Conservation (phyloP, 1,139 yeast genomes). For the Magnusiomyces suaveolens region DNA sequence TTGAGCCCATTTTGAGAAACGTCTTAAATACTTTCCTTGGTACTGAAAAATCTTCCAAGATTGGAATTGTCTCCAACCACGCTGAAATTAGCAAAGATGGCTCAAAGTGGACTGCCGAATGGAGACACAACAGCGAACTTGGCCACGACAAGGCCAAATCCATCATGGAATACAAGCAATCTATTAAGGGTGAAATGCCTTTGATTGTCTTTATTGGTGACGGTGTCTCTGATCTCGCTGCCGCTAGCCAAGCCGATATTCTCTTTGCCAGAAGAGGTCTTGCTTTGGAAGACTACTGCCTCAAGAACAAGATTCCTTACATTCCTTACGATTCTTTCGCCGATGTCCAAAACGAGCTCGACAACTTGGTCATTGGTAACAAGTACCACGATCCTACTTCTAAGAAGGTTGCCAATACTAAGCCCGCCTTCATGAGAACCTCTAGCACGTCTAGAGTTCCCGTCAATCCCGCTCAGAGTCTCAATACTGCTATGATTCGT, state of each 20-base stretch:
- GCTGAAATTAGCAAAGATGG: slow-evolving; percentile 40
- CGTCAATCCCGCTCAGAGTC: neutral
- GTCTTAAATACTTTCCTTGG: slow-evolving; percentile 53
- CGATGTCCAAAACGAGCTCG: slow-evolving; percentile 33
- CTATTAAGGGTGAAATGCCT: slow-evolving; percentile 23
- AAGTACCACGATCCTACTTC: slow-evolving; percentile 26
- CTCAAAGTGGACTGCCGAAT: slow-evolving; percentile 48
- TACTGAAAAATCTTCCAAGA: slow-evolving; percentile 42
- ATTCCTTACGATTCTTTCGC: slow-evolving; percentile 36
- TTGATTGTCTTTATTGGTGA: slow-evolving; percentile 37
- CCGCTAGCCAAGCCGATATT: slow-evolving; percentile 39
- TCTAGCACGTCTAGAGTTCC: slow-evolving; percentile 5
- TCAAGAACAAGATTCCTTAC: slow-evolving; percentile 35
- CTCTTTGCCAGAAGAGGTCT: slow-evolving; percentile 38
- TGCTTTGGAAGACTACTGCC: slow-evolving; percentile 36
- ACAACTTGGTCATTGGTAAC: slow-evolving; percentile 28
- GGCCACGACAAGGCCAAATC: slow-evolving; percentile 62
- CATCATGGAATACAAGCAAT: slow-evolving; percentile 39
- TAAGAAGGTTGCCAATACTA: slow-evolving; percentile 14
- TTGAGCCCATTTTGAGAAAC: slow-evolving; percentile 52
- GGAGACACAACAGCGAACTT: slow-evolving; percentile 51
- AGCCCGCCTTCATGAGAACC: slow-evolving; percentile 14
- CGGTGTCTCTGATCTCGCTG: slow-evolving; percentile 40
- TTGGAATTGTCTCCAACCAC: slow-evolving; percentile 53
- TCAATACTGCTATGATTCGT: slow-evolving; percentile 3